These are phyloP conservation scores for Diospyros kaki DNA, from an alignment of 148 eudicot genomes.

Conservation along the genomic window DNA sequence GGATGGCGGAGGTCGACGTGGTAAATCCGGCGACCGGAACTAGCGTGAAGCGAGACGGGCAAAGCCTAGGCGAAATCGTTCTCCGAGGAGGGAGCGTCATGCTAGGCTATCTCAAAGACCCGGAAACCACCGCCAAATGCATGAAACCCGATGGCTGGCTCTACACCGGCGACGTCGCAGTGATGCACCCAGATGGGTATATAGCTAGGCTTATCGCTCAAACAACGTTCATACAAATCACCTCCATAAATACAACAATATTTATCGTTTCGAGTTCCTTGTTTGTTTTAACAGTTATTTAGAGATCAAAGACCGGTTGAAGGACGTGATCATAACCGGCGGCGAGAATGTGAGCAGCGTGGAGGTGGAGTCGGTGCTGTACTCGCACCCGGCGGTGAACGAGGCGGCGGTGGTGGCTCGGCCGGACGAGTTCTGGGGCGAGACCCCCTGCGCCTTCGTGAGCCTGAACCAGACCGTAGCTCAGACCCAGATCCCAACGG, in stretches of 20 bases:
- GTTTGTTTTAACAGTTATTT: not conserved
- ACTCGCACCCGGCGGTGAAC: slow-evolving; percentile 6
- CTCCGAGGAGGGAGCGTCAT: not conserved
- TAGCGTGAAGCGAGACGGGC: slow-evolving; percentile 14
- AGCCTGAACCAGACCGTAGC: not conserved
- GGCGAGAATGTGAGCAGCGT: slow-evolving; percentile 18
- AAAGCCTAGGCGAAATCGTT: not conserved
- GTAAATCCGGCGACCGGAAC: not conserved
- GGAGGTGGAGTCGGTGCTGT: slow-evolving; percentile 11
- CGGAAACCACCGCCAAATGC: not conserved
- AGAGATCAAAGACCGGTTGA: slow-evolving; percentile 13
- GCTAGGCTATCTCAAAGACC: slow-evolving; percentile 10
- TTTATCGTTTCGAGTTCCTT: no score
- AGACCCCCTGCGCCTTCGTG: slow-evolving; percentile 2
- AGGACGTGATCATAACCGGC: slow-evolving; percentile 9
- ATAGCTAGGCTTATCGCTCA: no score
- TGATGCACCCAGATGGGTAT: slow-evolving; percentile 14
- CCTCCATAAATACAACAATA: no score
- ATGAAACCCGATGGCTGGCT: slow-evolving; percentile 7
- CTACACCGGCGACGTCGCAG: slow-evolving; percentile 3
- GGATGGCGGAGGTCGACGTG: slow-evolving; percentile 7
- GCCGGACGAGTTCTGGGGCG: slow-evolving; percentile 13
- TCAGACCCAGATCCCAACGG: not conserved
- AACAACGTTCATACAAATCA: no score
- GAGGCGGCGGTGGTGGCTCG: slow-evolving; percentile 16